These are phyloP conservation scores for Blastobotrys malaysiensis DNA, from an alignment of 1,139 yeast genomes.

Conservation along the genomic window DNA sequence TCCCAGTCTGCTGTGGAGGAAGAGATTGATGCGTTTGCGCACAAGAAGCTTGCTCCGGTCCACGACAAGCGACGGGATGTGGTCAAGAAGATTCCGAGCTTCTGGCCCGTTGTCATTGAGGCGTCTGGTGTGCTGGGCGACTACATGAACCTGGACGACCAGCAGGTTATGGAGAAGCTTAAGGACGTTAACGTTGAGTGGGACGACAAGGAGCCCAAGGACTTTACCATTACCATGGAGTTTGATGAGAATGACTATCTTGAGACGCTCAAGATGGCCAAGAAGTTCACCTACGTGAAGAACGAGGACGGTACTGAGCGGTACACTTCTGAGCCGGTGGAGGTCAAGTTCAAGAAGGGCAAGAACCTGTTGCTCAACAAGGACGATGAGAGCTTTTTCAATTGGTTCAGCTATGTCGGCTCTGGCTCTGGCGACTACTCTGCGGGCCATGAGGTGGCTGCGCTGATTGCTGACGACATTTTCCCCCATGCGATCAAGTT, in stretches of 20 bases:
- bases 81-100: constrained; percentile 30
- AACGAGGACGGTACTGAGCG: constrained; percentile 18
- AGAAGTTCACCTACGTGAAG: constrained; percentile 25
- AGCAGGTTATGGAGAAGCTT: constrained; percentile 28
- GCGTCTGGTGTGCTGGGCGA: constrained; percentile 29
- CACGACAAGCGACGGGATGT: constrained; percentile 32
- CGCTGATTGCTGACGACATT: constrained; percentile 34
- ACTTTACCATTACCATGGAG: constrained; percentile 30
- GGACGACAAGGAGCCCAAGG: constrained; percentile 27
- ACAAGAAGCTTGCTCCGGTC: constrained; percentile 31
- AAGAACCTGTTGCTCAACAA: constrained; percentile 24
- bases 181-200: constrained; percentile 31
- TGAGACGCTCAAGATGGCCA: constrained; percentile 23
- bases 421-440: constrained; percentile 32
- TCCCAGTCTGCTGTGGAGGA: constrained; percentile 38
- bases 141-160: constrained; percentile 32
- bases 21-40: constrained; percentile 24
- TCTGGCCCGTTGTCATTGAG: constrained; percentile 37
- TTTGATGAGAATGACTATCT: constrained; percentile 35
- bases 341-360: constrained; percentile 35
- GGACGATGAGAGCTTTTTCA: constrained; percentile 30
- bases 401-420: constrained; percentile 34
- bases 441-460: constrained; percentile 35
- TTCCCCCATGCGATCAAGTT: constrained; percentile 38
- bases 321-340: constrained; percentile 29